Base-by-base conservation (phyloP, 1,284 basidiomycete species). In the Limonomyces culmigenus region DNA sequence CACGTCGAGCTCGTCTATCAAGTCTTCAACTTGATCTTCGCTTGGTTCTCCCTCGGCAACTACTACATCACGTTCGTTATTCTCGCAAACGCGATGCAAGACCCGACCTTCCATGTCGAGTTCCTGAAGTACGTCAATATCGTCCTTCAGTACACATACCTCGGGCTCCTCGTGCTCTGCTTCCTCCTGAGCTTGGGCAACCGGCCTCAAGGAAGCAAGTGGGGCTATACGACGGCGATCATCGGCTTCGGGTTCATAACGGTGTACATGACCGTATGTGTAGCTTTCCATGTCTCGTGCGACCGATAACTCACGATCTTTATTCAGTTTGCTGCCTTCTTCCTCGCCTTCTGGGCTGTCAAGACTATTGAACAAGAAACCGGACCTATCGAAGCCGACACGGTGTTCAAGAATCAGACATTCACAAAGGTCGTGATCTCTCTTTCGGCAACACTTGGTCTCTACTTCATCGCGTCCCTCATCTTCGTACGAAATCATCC, bases 1-100 rank as follows among this genome's bases (percentile, higher is more conserved):
- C 92, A 97, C 46, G 63, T 97, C 37, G 91, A 97, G 59, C 71
- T 93, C 60, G 36, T 96, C 11, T 98, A 97, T 55, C 92, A 97
- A 53, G 52, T 74, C 4, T 81, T 91, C 56, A 92, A 84, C 52
- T 59, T 95, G 42, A 65, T 97, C 45, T 95, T 95, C 51, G 77
- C 84, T 13, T 95, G 91, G 89, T 93, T 92, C 43, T 67, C 78
- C 6, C 62, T 93, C 35, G 87, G 79, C 0, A 93, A 93, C 52
- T 93, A 79, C 49, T 92, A 81, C 55, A 87, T 93, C 43, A 76
- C 86, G 2, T 89, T 91, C 55, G 59, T 69, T 32, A 78, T 93
- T 46, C 65, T 93, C 30, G 74, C 74, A 6, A 56, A 67, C 12
- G 72, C 84, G 0, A 59, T 88, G 52, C 77, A 84, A 46, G 73